Evolutionary conservation across 176 grass and related monocot genomes (phyloP).

Genomic region (Aegilops longissima): DNA sequence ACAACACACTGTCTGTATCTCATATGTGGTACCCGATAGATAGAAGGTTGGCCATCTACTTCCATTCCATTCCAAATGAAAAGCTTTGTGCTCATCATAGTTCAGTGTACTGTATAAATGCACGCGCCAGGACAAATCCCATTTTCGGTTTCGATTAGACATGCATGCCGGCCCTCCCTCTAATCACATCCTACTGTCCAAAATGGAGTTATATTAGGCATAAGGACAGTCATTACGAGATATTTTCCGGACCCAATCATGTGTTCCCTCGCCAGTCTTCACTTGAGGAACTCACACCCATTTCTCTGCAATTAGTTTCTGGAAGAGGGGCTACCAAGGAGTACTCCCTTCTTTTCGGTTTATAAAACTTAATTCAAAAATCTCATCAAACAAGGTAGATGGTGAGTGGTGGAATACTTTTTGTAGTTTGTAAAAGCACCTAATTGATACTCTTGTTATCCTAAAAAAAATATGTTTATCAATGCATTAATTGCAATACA

Average conservation of each 20-base stretch:
- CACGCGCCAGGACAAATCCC: slow-evolving; percentile 22
- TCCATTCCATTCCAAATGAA: neutral
- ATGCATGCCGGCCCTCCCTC: neutral
- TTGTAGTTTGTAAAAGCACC: no score
- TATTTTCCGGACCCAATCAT: slow-evolving; percentile 18
- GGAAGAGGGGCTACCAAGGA: slow-evolving; percentile 16
- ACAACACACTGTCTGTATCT: no score
- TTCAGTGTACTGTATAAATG: slow-evolving; percentile 27
- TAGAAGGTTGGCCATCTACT: slow-evolving; percentile 3
- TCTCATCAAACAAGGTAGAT: no score
- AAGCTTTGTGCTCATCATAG: slow-evolving; percentile 4
- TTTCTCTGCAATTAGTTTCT: slow-evolving; percentile 10
- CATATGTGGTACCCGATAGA: neutral
- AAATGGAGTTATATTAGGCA: neutral
- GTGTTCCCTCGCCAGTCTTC: neutral
- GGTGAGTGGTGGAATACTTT: no score
- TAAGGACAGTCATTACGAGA: neutral
- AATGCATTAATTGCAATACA: no score
- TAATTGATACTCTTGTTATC: no score
- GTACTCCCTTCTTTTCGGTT: no score
- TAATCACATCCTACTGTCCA: neutral
- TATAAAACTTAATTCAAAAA: no score
- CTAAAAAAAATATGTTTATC: no score
- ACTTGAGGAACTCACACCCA: neutral
- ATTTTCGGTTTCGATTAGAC: neutral